These are phyloP conservation scores for Eucalyptus sp. DNA, from an alignment of 345 rosid species.

Conservation along the genomic window DNA sequence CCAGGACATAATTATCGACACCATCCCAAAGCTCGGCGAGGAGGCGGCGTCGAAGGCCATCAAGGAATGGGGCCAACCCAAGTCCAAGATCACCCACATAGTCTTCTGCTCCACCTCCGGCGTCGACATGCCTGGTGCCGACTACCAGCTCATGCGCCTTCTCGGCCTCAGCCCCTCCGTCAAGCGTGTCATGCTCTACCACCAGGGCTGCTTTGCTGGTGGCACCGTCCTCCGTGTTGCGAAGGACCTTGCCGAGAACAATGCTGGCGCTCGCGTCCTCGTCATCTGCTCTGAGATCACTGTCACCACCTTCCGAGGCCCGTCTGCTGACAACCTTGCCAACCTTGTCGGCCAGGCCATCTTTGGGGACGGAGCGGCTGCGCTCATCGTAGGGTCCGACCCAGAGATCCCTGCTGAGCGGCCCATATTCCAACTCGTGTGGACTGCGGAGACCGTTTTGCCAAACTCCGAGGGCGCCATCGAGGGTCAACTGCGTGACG, in stretches of 20 bases:
- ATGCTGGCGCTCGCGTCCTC: not conserved
- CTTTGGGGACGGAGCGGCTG: not conserved
- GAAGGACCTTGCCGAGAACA: not conserved
- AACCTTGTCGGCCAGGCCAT: not conserved
- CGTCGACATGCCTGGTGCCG: conserved; percentile 1
- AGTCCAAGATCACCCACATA: conserved; percentile 4
- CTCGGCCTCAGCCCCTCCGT: not conserved
- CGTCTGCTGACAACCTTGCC: not conserved
- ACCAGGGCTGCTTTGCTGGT: not conserved
- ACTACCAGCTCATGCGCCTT: not conserved
- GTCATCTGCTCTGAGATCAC: not conserved
- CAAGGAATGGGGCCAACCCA: not conserved
- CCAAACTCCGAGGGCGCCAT: not conserved
- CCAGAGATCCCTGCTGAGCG: not conserved
- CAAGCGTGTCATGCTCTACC: not conserved
- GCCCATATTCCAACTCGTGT: not conserved
- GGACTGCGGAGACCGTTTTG: not conserved
- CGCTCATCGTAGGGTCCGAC: not conserved
- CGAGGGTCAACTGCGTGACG: not conserved
- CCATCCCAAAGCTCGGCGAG: not conserved
- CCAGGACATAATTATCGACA: not conserved
- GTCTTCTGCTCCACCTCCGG: not conserved
- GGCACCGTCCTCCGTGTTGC: not conserved
- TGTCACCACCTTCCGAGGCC: not conserved
- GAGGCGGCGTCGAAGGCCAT: conserved; percentile 1